phyloP scores from a whole-genome alignment of 176 grass and related monocot species.

The Hsuehochloa calcarea region DNA sequence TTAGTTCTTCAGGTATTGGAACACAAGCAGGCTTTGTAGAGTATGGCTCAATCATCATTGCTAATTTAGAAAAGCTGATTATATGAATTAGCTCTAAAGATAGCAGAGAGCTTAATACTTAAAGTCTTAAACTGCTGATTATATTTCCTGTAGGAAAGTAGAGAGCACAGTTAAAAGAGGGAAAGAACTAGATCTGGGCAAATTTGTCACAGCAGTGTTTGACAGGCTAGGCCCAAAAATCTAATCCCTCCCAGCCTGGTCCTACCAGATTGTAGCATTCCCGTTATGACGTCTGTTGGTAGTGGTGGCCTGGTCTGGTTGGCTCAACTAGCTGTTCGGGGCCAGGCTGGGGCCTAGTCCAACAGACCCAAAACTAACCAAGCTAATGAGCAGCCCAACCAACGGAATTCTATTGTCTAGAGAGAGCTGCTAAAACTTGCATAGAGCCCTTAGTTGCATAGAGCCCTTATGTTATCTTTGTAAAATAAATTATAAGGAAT shows the following conservation, averaged over 20 bases:
- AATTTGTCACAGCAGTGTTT: not conserved
- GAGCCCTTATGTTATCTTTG: not conserved
- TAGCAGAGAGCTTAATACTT: not conserved
- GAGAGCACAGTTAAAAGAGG: not conserved
- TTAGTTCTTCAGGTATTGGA: not conserved
- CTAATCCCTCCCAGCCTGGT: not conserved
- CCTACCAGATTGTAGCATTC: not conserved
- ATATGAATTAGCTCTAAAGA: not conserved
- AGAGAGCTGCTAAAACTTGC: not conserved
- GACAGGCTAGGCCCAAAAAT: not conserved
- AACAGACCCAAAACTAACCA: constrained; percentile 3
- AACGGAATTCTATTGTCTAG: not conserved
- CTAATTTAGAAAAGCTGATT: constrained; percentile 1
- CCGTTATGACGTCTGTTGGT: not conserved
- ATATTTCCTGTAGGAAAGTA: not conserved
- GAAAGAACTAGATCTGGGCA: not conserved
- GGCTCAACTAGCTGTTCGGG: not conserved
- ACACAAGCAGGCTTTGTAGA: not conserved
- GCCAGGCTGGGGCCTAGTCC: not conserved
- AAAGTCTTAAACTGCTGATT: not conserved
- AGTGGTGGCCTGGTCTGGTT: not conserved
- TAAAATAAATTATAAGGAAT: not conserved
- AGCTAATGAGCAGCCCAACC: not conserved
- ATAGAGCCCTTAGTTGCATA: not conserved
- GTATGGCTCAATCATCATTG: not conserved